These are phyloP conservation scores for Termitomyces sp. DNA, from an alignment of 768 basidiomycete genomes.

Conservation along the genomic window DNA sequence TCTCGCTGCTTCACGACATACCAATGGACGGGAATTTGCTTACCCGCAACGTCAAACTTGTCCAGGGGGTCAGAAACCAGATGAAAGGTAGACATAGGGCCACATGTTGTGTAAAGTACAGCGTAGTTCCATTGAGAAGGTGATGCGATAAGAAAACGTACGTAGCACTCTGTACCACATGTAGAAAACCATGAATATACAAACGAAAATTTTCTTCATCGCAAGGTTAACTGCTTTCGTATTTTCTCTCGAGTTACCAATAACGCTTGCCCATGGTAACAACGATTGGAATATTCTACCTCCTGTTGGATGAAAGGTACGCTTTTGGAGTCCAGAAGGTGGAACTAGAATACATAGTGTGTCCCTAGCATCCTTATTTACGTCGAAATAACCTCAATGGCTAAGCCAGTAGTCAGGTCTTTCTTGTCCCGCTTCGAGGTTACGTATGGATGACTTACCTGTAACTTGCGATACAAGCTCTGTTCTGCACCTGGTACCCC, in stretches of 20 bases:
- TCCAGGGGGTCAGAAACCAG: constrained; percentile 38
- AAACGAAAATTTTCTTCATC: background rate
- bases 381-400: constrained; percentile 19
- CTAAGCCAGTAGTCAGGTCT: constrained; percentile 39
- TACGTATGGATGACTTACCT: background rate
- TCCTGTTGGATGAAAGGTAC: constrained; percentile 22
- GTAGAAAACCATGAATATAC: background rate
- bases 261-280: background rate
- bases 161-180: constrained; percentile 5
- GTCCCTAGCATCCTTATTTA: constrained; percentile 6
- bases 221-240: constrained; percentile 20
- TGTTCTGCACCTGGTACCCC: constrained; percentile 43
- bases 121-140: constrained; percentile 49
- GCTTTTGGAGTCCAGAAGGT: constrained; percentile 25
- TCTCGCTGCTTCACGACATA: background rate
- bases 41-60: constrained; percentile 33
- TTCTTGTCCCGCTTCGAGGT: background rate
- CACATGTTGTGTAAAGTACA: constrained; percentile 32
- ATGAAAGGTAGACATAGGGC: constrained; percentile 39
- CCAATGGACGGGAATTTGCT: background rate
- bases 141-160: constrained; percentile 45
- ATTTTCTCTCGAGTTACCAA: constrained; percentile 19
- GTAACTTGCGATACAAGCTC: constrained; percentile 24
- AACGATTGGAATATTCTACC: constrained; percentile 30
- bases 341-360: constrained; percentile 25